A percentile compares a stretch with the other conserved stretches of the same genome.
Conservation (phyloP, 202 grass and related monocot genomes). For the Tripidium arundinaceum region DNA sequence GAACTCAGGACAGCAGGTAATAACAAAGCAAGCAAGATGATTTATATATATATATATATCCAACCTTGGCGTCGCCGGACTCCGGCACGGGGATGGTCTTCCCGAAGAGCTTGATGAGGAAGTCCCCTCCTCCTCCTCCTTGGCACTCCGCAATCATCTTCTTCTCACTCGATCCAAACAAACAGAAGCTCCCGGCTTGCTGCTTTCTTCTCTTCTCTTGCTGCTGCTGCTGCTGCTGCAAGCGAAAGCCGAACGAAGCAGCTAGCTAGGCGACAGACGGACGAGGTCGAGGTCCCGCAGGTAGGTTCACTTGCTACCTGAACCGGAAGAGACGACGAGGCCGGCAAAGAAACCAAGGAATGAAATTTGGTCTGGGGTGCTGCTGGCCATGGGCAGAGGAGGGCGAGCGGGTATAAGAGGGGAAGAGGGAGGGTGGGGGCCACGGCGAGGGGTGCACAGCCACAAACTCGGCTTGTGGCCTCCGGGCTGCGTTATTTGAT, state of each 20-base stretch:
- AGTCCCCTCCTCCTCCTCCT: constrained; percentile 24
- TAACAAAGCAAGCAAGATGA: not conserved
- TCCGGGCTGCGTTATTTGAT: constrained; percentile 62
- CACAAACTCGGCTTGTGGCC: constrained; percentile 66
- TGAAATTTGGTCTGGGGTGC: not conserved
- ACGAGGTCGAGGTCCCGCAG: not conserved
- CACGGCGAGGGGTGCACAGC: constrained; percentile 44
- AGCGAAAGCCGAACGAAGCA: too few relatives aligned
- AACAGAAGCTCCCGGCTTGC: too few relatives aligned
- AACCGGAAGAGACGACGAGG: not conserved
- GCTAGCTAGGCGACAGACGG: not conserved
- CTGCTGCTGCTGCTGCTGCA: not conserved
- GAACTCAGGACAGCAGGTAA: not conserved
- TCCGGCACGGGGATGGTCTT: constrained; percentile 70
- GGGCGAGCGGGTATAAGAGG: constrained; percentile 20
- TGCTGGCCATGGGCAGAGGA: not conserved
- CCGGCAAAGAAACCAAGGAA: not conserved
- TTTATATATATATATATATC: not conserved
- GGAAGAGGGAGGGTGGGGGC: constrained; percentile 15
- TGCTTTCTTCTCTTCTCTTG: too few relatives aligned
- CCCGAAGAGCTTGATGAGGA: constrained; percentile 76
- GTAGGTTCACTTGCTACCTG: not conserved
- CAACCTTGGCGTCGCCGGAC: constrained; percentile 42
- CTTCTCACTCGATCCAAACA: not conserved
- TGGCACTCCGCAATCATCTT: constrained; percentile 28